Evolutionary conservation across 2,329 filamentous ascomycete species (phyloP).

Genomic region (Aspergillus fijiensis): DNA sequence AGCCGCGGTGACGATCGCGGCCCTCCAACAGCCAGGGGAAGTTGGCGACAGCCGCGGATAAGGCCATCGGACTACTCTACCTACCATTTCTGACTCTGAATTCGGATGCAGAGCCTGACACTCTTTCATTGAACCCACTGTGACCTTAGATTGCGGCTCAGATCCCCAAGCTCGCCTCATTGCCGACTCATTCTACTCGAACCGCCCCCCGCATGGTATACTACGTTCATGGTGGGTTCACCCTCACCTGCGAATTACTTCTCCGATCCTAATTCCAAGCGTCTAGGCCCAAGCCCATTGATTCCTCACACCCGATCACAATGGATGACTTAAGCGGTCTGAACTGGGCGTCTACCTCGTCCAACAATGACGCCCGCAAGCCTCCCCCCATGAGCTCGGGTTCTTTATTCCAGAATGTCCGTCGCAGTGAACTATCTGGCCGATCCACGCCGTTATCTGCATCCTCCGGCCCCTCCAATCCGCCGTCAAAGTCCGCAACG

Average conservation of each 20-base stretch:
- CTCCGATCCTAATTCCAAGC: slow-evolving; percentile 22
- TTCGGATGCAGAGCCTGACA: not conserved
- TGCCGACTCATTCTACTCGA: slow-evolving; percentile 10
- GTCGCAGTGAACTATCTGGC: slow-evolving; percentile 42
- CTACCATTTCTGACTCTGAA: not conserved
- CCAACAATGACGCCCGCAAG: slow-evolving; percentile 32
- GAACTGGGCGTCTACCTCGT: slow-evolving; percentile 43
- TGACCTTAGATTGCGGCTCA: not conserved
- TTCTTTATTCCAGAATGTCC: slow-evolving; percentile 36
- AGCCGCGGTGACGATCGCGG: slow-evolving; percentile 18
- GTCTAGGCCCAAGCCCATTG: slow-evolving; percentile 21
- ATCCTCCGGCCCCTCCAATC: slow-evolving; percentile 32
- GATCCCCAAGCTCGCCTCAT: not conserved
- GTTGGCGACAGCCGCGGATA: slow-evolving; percentile 1
- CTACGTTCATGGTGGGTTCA: slow-evolving; percentile 19
- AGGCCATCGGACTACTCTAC: not conserved
- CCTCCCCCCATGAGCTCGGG: slow-evolving; percentile 39
- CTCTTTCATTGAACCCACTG: not conserved
- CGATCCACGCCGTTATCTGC: slow-evolving; percentile 45
- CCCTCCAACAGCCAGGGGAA: slow-evolving; percentile 13
- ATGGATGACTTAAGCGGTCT: slow-evolving; percentile 52
- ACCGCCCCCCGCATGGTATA: slow-evolving; percentile 5
- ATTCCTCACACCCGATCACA: slow-evolving; percentile 15
- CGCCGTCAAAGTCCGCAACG: slow-evolving; percentile 42
- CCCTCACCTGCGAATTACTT: slow-evolving; percentile 13